Base-by-base conservation (phyloP, 208 protist genomes). In the Leishmania arabica region DNA sequence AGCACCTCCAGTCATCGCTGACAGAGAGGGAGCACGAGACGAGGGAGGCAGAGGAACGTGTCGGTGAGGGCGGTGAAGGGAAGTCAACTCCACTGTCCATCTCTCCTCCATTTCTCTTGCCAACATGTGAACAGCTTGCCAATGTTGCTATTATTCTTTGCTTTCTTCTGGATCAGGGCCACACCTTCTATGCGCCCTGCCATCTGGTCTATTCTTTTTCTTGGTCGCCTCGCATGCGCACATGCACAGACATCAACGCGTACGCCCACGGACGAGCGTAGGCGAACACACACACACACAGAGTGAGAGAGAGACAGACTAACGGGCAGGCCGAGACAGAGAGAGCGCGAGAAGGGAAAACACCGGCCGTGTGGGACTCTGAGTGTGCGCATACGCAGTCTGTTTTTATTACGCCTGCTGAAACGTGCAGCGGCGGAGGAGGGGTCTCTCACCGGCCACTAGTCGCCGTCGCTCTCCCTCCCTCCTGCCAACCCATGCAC, bases 361-460 rank as follows among this genome's bases (percentile, higher is more conserved):
- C 13, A 21, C 13, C 60, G 13, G 15, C 13, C 24, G n/a, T 37
- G 24, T 15, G 7, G 3, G 17, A 62, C 24, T 62, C 17, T 66
- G 60, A 21, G 24, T 66, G n/a, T 1, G 60, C n/a, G n/a, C 60
- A 37, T 7, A 13, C 31, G n/a, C 11, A 66, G 60, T 37, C n/a
- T 66, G 60, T 37, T 3, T 15, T 6, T 40, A 9, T 31, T 1
- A 15, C 24, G n/a, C n/a, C 13, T 40, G 27, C 60, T 24, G n/a
- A 66, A 37, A 24, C 15, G 24, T n/a, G 56, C 51, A 54, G 9
- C 51, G 51, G 17, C 17, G 9, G 51, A 54, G 51, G 24, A 40
- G 73, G 68, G 60, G 42, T 82, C 76, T 81, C 19, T 75, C 78
- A 49, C 45, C 9, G 54, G 3, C 31, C 21, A 84, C 34, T 77